Base-by-base conservation (phyloP, 495 filamentous ascomycete species). In the Penicillium verhagenii region DNA sequence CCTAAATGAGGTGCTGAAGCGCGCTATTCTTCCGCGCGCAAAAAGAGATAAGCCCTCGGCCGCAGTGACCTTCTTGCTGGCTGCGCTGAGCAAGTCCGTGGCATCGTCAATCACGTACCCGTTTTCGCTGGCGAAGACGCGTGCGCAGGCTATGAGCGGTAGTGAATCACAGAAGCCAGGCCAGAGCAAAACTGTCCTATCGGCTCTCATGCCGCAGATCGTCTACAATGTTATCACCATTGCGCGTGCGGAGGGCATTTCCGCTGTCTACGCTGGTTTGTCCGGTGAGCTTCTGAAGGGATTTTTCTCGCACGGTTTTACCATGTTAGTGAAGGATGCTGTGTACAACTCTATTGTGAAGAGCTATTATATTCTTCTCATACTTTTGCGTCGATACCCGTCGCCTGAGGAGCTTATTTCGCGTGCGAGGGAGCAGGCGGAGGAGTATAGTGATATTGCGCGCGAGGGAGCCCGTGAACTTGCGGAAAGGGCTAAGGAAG, bases 31-130 rank as follows among this genome's bases (percentile, higher is more conserved):
- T 1, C 72, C 81, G 0, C 67, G 75, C 0, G 60, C 76, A 0
- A 70, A 73, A 21, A 75, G 81, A 35, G 72, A 81, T 8, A 77
- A 79, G 20, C 83, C 86, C 65, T 68, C 72, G 11, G 51, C 76
- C n/a, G 71, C 62, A 43, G 59, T 76, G 13, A 88, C 80, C 0
- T 90, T 96, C 61, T 65, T 96, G 0, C 66, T 96, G 20, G 93
- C 92, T 1, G 92, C 92, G 0, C 50, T 89, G 13, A 90, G 87
- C 65, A 96, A 96, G 64, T 86, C 85, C 5, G 73, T 87, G 7
- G 92, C 92, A 0, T 91, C 84, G 2, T 78, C 83, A 0, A 74
- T 94, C 52, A 96, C 89, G 6, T 96, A 96, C 68, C 93, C 93
- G 0, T 86, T 96, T 68, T 86, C 87, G 13, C 82, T 91, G 19